A percentile compares a stretch with the other conserved stretches of the same genome.
Conservation (phyloP, 257 asterid species). For the Solanum paucissectum region DNA sequence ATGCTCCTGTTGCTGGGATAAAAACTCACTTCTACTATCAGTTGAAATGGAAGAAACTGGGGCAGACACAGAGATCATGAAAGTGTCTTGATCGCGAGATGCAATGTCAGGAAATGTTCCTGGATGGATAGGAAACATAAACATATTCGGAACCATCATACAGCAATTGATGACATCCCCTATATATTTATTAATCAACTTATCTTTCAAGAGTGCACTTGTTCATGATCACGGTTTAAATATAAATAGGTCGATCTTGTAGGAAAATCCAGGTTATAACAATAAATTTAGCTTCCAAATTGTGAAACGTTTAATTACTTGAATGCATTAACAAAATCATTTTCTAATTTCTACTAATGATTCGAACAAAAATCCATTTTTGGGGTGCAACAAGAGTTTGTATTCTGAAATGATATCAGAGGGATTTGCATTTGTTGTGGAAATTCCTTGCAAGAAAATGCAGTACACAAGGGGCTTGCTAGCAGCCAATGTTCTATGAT, state of each 20-base stretch:
- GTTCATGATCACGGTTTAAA: neutral
- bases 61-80: conserved; percentile 37
- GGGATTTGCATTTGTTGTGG: neutral
- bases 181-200: neutral
- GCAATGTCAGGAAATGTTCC: conserved; percentile 26
- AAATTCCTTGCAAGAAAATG: neutral
- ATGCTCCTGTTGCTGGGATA: conserved; percentile 24
- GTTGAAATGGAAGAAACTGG: conserved; percentile 61
- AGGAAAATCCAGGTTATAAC: neutral
- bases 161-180: neutral
- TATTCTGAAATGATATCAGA: neutral
- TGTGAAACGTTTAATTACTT: neutral
- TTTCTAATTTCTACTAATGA: neutral
- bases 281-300: neutral
- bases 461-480: neutral
- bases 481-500: neutral
- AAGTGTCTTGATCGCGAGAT: conserved; percentile 32
- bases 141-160: conserved; percentile 13
- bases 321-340: neutral
- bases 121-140: conserved; percentile 15
- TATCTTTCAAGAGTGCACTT: neutral
- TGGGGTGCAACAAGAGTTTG: neutral
- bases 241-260: neutral
- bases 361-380: neutral
- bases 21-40: conserved; percentile 39